Base-by-base conservation (phyloP, 352 stramenopile species). In the Phytophthora pisi region DNA sequence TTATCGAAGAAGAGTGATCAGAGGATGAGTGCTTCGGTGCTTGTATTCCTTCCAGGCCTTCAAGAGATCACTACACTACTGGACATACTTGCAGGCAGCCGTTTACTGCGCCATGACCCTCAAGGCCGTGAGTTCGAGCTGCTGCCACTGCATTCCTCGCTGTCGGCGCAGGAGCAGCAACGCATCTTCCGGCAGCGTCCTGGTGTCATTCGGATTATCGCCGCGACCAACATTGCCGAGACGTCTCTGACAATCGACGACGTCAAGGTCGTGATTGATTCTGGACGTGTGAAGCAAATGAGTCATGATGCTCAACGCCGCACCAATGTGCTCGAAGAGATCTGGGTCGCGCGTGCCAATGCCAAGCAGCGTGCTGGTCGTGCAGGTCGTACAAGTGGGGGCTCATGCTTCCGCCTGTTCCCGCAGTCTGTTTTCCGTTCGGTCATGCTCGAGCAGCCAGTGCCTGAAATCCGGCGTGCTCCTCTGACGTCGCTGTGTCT, bases 221-320 rank as follows among this genome's bases (percentile, higher is more conserved):
- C 98, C 13, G 86, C 92, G n/a, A 99, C 96, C 6, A 99, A 99
- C 69, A 98, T 99, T 55, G 97, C 96, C 13, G 96, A 99, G 68
- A 99, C 97, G 1, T 98, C 91, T 5, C 63, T 99, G 7, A 99
- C 97, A 2, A 98, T 99, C 56, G 91, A 97, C 24, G 93, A 98
- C 67, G 91, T 98, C 43, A 93, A 86, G 46, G 75, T 92, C 68
- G 97, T 99, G 2, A 95, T 99, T 56, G 98, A 99, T 82, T 92
- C 81, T 30, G 98, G 98, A 5, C 91, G 97, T 51, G 94, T 97
- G 23, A 99, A 97, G 64, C 84, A 97, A 62, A 94, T 94, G 83
- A 79, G 82, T 10, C 84, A 94, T 63, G 73, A 96, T 51, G 74
- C 84, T 11, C 88, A 94, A 26, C 78, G 79, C 47, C 91, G 95